Base-by-base conservation (phyloP, 2,329 filamentous ascomycete genomes). In the Piedraia hortae region DNA sequence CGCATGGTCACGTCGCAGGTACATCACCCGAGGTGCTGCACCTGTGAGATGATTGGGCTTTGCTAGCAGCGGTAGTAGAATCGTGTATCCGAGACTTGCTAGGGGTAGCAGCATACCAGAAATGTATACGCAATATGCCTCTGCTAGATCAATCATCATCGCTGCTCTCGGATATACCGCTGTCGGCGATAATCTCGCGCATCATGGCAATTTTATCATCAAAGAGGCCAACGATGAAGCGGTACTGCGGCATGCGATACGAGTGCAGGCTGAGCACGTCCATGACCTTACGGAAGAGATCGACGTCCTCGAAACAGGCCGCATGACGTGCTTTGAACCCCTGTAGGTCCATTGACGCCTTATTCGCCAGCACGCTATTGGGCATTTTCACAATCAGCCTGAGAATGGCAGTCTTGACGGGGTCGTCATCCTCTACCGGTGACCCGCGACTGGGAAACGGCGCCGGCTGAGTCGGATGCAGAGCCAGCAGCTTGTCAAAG, bases 161-260 rank as follows among this genome's bases (percentile, higher is more conserved):
- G n/a, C n/a, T n/a, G n/a, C n/a, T n/a, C n/a, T n/a, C n/a, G n/a
- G n/a, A n/a, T n/a, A n/a, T n/a, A n/a, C n/a, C n/a, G n/a, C n/a
- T n/a, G n/a, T n/a, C n/a, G n/a, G n/a, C n/a, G n/a, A n/a, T n/a
- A n/a, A n/a, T n/a, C n/a, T n/a, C n/a, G n/a, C n/a, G n/a, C n/a
- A n/a, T n/a, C n/a, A n/a, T n/a, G n/a, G n/a, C n/a, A n/a, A n/a
- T n/a, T n/a, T 62, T 68, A 46, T 82, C 85, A 38, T 93, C 82
- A 37, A 97, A 97, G 11, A 97, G 50, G 40, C 93, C 85, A 27
- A 93, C 67, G 16, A 90, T 72, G 47, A 90, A 80, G 20, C 82
- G 68, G 29, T 82, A 70, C 13, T 88, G 72, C 1, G 69, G 70
- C 2, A 97, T 57, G 11, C 78, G 63, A 45, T 85, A 93, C 40